Percentiles rank a stretch among this genome's conserved stretches.
Conservation (phyloP, 192 early-diverging fungal species). For the Allomyces macrogynus region DNA sequence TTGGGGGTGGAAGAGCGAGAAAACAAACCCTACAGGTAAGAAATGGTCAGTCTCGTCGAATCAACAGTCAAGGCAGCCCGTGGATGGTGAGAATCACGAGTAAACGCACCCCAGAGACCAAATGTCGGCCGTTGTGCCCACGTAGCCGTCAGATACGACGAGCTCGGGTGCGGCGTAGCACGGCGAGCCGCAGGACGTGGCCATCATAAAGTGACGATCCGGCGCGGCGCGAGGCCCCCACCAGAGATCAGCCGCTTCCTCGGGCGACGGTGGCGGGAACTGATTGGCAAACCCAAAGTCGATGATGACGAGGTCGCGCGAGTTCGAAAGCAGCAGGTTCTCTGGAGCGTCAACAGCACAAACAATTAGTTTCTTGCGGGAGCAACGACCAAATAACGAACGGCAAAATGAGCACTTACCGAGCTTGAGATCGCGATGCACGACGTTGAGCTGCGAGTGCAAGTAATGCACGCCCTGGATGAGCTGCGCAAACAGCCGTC, state of each 20-base stretch:
- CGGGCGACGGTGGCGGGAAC: conserved; percentile 14
- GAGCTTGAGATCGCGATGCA: conserved; percentile 91
- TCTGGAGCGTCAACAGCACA: conserved; percentile 23
- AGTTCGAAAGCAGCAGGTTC: conserved; percentile 76
- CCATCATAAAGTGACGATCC: conserved; percentile 34
- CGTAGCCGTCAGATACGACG: conserved; percentile 89
- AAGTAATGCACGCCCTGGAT: conserved; percentile 82
- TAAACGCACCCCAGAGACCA: conserved; percentile 66
- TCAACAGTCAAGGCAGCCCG: too few species aligned
- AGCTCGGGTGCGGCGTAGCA: conserved; percentile 98
- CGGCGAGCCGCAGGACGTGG: conserved; percentile 90
- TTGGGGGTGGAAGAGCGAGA: too few species aligned
- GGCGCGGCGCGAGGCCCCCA: not conserved
- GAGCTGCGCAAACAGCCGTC: conserved; percentile 82
- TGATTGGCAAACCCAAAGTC: conserved; percentile 99
- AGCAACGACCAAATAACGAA: not conserved
- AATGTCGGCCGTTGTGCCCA: conserved; percentile 90
- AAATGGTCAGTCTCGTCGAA: too few species aligned
- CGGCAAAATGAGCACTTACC: conserved; percentile 6
- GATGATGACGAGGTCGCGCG: conserved; percentile 85
- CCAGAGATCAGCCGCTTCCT: too few species aligned
- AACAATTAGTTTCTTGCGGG: not conserved
- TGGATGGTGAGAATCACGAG: too few species aligned
- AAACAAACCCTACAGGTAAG: too few species aligned
- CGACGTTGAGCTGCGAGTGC: conserved; percentile 67